These are phyloP conservation scores for Funneliformis geosporum DNA, from an alignment of 192 early-diverging fungal genomes.

Conservation along the genomic window DNA sequence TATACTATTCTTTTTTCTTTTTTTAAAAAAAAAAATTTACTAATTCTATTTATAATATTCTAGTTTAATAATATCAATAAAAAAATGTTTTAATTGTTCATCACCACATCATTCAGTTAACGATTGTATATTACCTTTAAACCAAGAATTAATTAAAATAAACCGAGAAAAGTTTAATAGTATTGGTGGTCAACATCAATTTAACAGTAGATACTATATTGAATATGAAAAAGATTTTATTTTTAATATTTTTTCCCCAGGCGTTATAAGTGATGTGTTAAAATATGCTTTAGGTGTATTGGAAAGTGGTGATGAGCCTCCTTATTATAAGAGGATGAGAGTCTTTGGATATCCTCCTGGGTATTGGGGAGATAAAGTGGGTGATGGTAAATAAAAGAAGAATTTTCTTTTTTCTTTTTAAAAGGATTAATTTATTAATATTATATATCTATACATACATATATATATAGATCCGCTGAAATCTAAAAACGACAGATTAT, in stretches of 20 bases:
- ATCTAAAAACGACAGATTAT: background rate
- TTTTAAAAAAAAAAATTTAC: background rate
- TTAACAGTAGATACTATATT: constrained; percentile 13
- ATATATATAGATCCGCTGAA: constrained; percentile 13
- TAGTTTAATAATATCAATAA: background rate
- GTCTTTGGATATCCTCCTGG: constrained; percentile 20
- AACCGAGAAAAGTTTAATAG: constrained; percentile 10
- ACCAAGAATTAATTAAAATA: background rate
- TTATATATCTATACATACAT: background rate
- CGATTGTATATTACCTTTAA: background rate
- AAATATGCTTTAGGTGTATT: constrained; percentile 21
- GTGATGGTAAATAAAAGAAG: constrained; percentile 1
- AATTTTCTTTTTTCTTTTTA: background rate
- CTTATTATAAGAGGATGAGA: constrained; percentile 15
- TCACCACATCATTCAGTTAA: constrained; percentile 2
- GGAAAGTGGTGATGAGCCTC: constrained; percentile 1
- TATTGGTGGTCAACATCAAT: background rate
- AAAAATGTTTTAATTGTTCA: constrained; percentile 16
- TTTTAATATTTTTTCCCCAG: background rate
- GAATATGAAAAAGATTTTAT: constrained; percentile 7
- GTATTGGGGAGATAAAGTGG: constrained; percentile 9
- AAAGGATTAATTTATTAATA: too few relatives aligned
- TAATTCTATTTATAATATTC: background rate
- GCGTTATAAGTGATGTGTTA: constrained; percentile 13
- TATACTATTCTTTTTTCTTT: background rate